Evolutionary conservation across 805 yeast genomes (phyloP), one percentile per base, ranked within the genome.

Genomic region (Komagataella populi): DNA sequence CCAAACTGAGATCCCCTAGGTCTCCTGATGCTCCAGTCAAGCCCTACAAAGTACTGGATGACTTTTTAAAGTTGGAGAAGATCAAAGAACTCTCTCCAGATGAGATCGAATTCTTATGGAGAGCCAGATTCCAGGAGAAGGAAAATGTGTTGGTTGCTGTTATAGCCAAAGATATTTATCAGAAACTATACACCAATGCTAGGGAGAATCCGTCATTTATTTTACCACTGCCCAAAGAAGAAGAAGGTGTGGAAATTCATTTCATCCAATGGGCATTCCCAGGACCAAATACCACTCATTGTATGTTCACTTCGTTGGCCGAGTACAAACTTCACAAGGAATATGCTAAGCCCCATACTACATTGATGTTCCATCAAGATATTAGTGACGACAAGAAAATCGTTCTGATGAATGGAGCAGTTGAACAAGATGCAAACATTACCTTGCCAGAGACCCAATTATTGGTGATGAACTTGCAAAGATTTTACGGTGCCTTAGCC

Each of bases 311-410:
- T 1, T 81, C 96, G 0, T 74, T 93, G 56, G 90, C 93, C 1
- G 98, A 93, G 67, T 93, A 80, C 67, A 89, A 91, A 65, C 74
- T 89, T 24, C 96, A 91, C 62, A 80, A 78, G 52, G 97, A 91
- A 62, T 93, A 74, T 66, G 96, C 99, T 7, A 83, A 87, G 62
- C 98, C 99, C 1, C 98, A 93, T 65, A 88, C 97, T 0, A 87
- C 96, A 0, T 71, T 93, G 55, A 79, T 81, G 66, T 85, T 91
- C 72, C 97, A 91, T 68, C 79, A 83, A 47, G 96, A 93, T 52
- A 68, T 91, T 49, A 70, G 68, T 4, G 66, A 72, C 0, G 72
- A 74, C 14, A 83, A 86, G 55, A 80, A 73, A 0, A 53, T 87
- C 1, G 87, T 87, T 0, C 70, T 93, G 56, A 86, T 90, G 95